Percentiles rank a stretch among this genome's conserved stretches.
phyloP scores from a whole-genome alignment of 192 early-diverging fungal genomes.

The Phycomyces nitens region DNA sequence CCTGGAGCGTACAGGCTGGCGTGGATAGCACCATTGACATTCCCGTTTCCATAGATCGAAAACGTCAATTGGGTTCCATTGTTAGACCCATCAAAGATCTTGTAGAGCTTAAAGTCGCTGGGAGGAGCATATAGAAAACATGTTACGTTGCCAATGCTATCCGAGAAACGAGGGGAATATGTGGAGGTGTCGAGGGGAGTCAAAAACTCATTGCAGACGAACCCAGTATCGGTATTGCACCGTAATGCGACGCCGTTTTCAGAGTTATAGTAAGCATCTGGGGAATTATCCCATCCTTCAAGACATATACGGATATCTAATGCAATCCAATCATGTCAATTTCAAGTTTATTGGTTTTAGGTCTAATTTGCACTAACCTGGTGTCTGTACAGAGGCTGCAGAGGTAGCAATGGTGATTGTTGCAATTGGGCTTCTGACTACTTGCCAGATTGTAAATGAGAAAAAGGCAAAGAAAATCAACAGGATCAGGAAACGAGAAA shows the following conservation, averaged over 20 bases:
- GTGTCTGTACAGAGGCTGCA: neutral
- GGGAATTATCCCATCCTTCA: neutral
- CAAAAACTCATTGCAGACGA: slow-evolving; percentile 13
- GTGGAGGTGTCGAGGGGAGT: slow-evolving; percentile 14
- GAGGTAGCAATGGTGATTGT: neutral
- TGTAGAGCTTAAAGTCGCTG: slow-evolving; percentile 10
- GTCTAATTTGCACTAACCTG: neutral
- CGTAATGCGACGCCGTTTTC: too few species aligned
- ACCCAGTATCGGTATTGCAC: slow-evolving; percentile 22
- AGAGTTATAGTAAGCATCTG: too few species aligned
- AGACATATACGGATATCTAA: slow-evolving; percentile 7
- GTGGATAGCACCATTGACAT: slow-evolving; percentile 15
- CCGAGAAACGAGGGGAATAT: slow-evolving; percentile 17
- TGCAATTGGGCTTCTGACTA: slow-evolving; percentile 2
- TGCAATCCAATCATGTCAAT: neutral
- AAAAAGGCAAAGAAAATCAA: slow-evolving; percentile 7
- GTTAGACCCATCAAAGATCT: slow-evolving; percentile 9
- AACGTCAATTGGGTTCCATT: slow-evolving; percentile 24
- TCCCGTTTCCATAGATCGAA: slow-evolving; percentile 13
- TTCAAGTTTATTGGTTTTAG: too few species aligned
- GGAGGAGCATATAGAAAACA: slow-evolving; percentile 25
- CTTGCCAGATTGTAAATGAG: neutral
- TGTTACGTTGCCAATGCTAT: slow-evolving; percentile 8
- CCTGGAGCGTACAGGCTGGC: slow-evolving; percentile 17
- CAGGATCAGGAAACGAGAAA: slow-evolving; percentile 6